Evolutionary conservation across 169 alveolate species (phyloP), one percentile per base, ranked within the genome.

Genomic region (Plasmodium blacklocki): DNA sequence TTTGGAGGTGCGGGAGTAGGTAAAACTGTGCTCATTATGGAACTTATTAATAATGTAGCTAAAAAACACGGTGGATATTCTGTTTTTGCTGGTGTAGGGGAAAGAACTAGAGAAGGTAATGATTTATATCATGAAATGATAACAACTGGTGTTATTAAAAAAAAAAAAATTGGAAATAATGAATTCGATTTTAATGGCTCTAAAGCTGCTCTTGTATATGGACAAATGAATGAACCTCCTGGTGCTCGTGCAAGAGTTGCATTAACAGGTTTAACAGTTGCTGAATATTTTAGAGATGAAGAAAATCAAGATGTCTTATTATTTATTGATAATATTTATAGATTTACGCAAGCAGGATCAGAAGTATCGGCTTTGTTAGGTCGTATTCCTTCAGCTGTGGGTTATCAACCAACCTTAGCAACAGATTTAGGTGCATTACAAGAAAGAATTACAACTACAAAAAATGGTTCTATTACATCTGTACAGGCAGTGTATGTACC

Each of bases 1-100:
- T 98, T 98, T 93, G 99, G 99, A 2, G 99, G 99, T 52, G 99
- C 99, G 11, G 99, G 99, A n/a, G 99, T 98, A 67, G 99, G 99
- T 8, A 98, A 98, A 94, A 98, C 99, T 11, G 99, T 98, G 89
- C 94, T 98, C 32, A 98, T 98, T 92, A 97, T 97, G 99, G 99
- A 98, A 89, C 97, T 98, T 76, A 98, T 98, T 78, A 98, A 98
- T 93, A 98, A 98, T 94, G 99, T 98, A 43, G 99, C 99, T 73
- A 96, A 96, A 92, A 97, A 97, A 87, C 99, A 98, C 92, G 99
- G 99, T 29, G 99, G 99, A 12, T 98, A 96, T 95, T 98, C 99
- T 18, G 99, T 98, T 60, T 98, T 97, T 89, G 99, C 99, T 3
- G 99, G 99, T 3, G 99, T 98, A 45, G 99, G 99, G 21, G 99